Conservation (phyloP, 129 eudicot species). For the Arctium lappa region DNA sequence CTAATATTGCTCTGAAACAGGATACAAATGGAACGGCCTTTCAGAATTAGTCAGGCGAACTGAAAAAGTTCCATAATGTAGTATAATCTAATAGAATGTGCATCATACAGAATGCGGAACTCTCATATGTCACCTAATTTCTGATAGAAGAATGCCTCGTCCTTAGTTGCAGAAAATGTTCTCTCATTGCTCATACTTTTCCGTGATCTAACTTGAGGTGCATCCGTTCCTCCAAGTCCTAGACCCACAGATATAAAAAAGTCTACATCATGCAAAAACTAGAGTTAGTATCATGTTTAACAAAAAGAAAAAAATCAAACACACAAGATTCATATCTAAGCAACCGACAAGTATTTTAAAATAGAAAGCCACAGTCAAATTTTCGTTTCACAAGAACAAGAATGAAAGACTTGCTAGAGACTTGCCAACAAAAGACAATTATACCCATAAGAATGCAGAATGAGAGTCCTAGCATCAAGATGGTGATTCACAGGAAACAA, state of each 20-base stretch:
- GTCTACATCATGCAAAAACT: constrained; percentile 40
- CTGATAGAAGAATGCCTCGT: constrained; percentile 59
- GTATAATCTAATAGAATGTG: background rate
- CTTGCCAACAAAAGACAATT: background rate
- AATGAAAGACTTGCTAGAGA: background rate
- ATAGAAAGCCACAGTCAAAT: background rate
- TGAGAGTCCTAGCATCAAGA: background rate
- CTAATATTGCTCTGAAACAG: background rate
- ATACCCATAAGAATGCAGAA: too few relatives aligned
- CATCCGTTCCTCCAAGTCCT: constrained; percentile 88
- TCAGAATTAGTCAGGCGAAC: background rate
- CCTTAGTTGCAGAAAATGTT: constrained; percentile 83
- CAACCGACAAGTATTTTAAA: background rate
- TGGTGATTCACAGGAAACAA: background rate
- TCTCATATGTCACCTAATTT: constrained; percentile 52
- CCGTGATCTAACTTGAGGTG: constrained; percentile 65
- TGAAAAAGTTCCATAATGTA: background rate
- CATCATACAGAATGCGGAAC: background rate
- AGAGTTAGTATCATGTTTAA: constrained; percentile 10
- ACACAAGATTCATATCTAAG: background rate
- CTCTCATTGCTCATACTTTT: constrained; percentile 93
- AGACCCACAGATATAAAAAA: constrained; percentile 86
- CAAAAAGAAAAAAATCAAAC: background rate
- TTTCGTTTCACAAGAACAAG: background rate
- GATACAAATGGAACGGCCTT: background rate